phyloP scores from a whole-genome alignment of 352 stramenopile species.

The Phytophthora capsici region DNA sequence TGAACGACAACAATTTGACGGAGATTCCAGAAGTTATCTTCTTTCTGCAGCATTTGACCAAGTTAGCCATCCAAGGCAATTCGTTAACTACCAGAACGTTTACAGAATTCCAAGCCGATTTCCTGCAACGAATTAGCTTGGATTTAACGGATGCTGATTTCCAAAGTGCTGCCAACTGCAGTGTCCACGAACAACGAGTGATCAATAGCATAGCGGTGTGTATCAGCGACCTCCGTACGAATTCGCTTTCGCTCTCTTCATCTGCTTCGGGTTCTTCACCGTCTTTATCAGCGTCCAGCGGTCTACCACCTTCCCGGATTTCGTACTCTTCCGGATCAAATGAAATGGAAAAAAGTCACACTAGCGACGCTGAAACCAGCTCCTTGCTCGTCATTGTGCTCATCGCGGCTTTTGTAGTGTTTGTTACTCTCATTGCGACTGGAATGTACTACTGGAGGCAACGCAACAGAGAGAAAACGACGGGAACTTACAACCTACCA shows the following conservation, averaged over 20 bases:
- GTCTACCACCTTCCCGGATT: slow-evolving; percentile 2
- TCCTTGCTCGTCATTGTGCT: slow-evolving; percentile 3
- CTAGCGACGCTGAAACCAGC: neutral
- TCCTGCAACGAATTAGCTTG: slow-evolving; percentile 18
- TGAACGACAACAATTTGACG: slow-evolving; percentile 25
- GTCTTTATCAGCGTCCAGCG: slow-evolving; percentile 1
- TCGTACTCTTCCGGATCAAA: slow-evolving; percentile 13
- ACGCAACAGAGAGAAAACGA: neutral
- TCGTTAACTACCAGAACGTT: slow-evolving; percentile 19
- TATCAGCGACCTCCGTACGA: neutral
- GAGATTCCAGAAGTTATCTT: slow-evolving; percentile 29
- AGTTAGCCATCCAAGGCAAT: slow-evolving; percentile 24
- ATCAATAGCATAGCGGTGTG: slow-evolving; percentile 23
- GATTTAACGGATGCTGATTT: slow-evolving; percentile 22
- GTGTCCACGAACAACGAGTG: slow-evolving; percentile 8
- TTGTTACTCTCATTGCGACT: slow-evolving; percentile 3
- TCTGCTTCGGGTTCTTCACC: slow-evolving; percentile 3
- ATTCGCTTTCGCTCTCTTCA: neutral
- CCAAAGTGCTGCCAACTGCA: slow-evolving; percentile 10
- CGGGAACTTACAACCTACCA: neutral
- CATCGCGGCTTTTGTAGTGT: neutral
- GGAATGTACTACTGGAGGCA: slow-evolving; percentile 17
- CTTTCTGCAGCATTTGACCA: slow-evolving; percentile 18
- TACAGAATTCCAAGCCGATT: slow-evolving; percentile 22
- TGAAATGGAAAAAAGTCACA: slow-evolving; percentile 4